Evolutionary conservation across 805 yeast species (phyloP).

Genomic region (Ogataea nitratoaversa): DNA sequence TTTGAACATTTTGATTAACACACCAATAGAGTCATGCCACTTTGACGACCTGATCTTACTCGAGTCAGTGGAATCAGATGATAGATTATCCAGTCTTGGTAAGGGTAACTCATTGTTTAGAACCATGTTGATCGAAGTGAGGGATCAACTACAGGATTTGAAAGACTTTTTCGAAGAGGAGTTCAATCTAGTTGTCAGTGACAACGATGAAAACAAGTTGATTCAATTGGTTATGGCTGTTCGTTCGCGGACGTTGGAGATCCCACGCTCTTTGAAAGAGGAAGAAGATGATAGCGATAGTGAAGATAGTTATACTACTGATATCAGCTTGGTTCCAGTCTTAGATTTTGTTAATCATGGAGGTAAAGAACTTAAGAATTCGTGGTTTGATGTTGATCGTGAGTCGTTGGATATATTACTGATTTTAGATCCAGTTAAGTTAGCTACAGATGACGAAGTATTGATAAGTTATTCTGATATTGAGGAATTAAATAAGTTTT

Average conservation of each 20-base stretch:
- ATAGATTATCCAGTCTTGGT: slow-evolving; percentile 8
- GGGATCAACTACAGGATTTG: slow-evolving; percentile 15
- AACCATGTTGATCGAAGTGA: slow-evolving; percentile 7
- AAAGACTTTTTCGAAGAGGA: slow-evolving; percentile 16
- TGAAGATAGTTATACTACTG: slow-evolving; percentile 40
- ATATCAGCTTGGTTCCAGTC: slow-evolving; percentile 59
- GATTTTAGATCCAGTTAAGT: slow-evolving; percentile 21
- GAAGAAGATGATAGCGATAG: slow-evolving; percentile 17
- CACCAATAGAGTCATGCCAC: slow-evolving; percentile 28
- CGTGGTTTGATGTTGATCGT: slow-evolving; percentile 59
- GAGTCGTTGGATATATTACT: slow-evolving; percentile 40
- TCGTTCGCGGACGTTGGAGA: slow-evolving; percentile 58
- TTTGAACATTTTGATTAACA: slow-evolving; percentile 30
- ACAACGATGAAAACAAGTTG: background rate
- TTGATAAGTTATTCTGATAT: slow-evolving; percentile 41
- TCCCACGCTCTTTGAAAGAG: slow-evolving; percentile 40
- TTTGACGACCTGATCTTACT: slow-evolving; percentile 26
- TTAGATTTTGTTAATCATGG: slow-evolving; percentile 66
- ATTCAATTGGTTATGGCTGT: slow-evolving; percentile 38
- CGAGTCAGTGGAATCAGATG: slow-evolving; percentile 10
- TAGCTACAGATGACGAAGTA: slow-evolving; percentile 27
- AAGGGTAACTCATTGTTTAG: slow-evolving; percentile 16
- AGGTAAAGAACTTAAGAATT: slow-evolving; percentile 32
- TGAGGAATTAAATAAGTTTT: slow-evolving; percentile 39
- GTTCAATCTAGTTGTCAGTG: slow-evolving; percentile 8